A percentile compares a stretch with the other conserved stretches of the same genome.
These are phyloP conservation scores for Epichloe coenophiala DNA, from an alignment of 2,329 filamentous ascomycete genomes.

Conservation along the genomic window DNA sequence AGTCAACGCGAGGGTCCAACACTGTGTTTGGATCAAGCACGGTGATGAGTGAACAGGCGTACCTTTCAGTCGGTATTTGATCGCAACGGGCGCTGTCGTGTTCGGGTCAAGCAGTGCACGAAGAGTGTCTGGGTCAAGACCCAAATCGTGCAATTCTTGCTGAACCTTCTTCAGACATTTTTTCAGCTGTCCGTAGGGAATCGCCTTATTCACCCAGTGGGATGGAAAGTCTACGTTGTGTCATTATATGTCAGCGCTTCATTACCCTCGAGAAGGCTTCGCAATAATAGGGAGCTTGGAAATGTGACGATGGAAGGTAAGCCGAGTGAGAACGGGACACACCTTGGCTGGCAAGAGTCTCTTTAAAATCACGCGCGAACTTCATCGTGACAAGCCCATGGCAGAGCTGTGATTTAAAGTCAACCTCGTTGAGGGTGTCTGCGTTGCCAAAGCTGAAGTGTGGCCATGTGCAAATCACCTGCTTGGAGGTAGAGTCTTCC, in stretches of 20 bases:
- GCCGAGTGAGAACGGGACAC: slow-evolving; percentile 2
- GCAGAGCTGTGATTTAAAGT: neutral
- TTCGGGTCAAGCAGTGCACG: slow-evolving; percentile 45
- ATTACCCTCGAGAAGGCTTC: neutral
- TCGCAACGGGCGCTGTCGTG: slow-evolving; percentile 29
- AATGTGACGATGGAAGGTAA: neutral
- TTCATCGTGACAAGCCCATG: slow-evolving; percentile 47
- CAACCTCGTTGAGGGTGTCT: neutral
- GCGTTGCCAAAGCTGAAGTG: neutral
- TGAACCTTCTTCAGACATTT: slow-evolving; percentile 78
- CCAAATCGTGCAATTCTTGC: slow-evolving; percentile 54
- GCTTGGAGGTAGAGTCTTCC: neutral
- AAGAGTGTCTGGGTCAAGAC: slow-evolving; percentile 59
- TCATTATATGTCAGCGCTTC: neutral
- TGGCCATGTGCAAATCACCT: neutral
- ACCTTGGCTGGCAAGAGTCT: slow-evolving; percentile 51
- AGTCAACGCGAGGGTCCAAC: neutral
- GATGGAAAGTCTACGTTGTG: slow-evolving; percentile 48
- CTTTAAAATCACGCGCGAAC: slow-evolving; percentile 68
- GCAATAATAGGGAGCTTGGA: neutral
- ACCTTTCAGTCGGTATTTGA: slow-evolving; percentile 45
- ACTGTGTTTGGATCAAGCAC: neutral
- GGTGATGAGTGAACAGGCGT: slow-evolving; percentile 5
- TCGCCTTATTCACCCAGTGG: slow-evolving; percentile 59
- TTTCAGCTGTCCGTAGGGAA: slow-evolving; percentile 75